These are phyloP conservation scores for Ilex asprella DNA, from an alignment of 257 asterid genomes.

Conservation along the genomic window DNA sequence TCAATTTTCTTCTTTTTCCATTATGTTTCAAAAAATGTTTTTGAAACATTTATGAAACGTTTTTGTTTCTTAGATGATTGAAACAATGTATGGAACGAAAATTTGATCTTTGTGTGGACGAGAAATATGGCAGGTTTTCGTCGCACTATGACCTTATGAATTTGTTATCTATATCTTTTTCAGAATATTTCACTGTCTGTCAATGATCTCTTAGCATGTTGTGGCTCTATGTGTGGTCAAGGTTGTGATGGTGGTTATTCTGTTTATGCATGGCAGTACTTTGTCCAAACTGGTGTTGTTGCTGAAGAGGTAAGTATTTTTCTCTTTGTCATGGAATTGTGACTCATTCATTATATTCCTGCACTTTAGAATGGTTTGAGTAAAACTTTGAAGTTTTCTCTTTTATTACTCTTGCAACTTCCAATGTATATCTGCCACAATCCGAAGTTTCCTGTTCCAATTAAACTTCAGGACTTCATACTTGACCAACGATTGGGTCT, in stretches of 20 bases:
- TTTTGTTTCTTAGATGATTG: no score
- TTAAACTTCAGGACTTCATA: no score
- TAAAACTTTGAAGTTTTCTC: not conserved
- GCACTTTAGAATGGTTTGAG: conserved; percentile 9
- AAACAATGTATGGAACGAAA: no score
- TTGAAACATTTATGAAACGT: no score
- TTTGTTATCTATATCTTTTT: not conserved
- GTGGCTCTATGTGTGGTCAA: conserved; percentile 87
- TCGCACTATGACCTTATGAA: not conserved
- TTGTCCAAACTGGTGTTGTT: conserved; percentile 71
- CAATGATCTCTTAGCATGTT: conserved; percentile 91
- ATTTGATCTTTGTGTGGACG: not conserved
- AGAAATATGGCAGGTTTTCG: not conserved
- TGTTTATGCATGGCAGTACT: conserved; percentile 79
- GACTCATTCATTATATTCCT: not conserved
- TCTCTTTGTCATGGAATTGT: no score
- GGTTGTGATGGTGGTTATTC: conserved; percentile 99
- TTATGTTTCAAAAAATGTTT: no score
- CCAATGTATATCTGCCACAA: no score
- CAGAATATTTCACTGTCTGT: conserved; percentile 84
- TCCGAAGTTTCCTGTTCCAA: no score
- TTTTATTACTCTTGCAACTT: no score
- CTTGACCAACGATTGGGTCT: no score
- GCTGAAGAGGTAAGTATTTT: conserved; percentile 61
- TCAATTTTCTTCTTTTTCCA: no score